Evolutionary conservation across 495 filamentous ascomycete genomes (phyloP), one percentile per base, ranked within the genome.

Genomic region (Aspergillus nanangensis): DNA sequence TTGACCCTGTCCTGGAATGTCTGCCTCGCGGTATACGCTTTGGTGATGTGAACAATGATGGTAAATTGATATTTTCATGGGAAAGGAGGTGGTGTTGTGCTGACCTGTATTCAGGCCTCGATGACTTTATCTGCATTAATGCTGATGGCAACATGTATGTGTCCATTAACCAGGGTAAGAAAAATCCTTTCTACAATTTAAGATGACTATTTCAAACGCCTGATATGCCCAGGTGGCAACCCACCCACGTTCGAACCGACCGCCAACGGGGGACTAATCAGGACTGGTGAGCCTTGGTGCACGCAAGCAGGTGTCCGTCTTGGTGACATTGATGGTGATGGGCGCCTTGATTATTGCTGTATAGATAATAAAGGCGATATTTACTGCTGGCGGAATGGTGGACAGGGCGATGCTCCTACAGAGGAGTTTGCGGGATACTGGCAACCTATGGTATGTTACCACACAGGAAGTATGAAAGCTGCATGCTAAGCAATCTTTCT

Each of bases 11-110:
- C n/a, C n/a, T n/a, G n/a, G n/a, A n/a, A n/a, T n/a, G n/a, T n/a
- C n/a, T n/a, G n/a, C n/a, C n/a, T n/a, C n/a, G n/a, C 2, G 46
- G 46, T 18, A 21, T 48, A 14, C 36, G 46, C 22, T 50, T 54
- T n/a, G 51, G 43, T 41, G 57, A 63, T 33, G 56, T 65, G n/a
- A n/a, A n/a, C n/a, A n/a, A n/a, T 34, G 61, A 63, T 33, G 58
- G 62, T 19, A 55, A 66, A 38, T 35, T 15, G 8, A 11, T 11
- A 10, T 34, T 23, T 15, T 11, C 22, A 10, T 11, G 2, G 9
- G 14, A 4, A 21, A 40, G 1, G 1, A 10, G 23, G 15, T 40
- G 19, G 38, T 23, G 19, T 11, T 40, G 20, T 1, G 38, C 19
- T 40, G 10, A 1, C 27, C 9, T 15, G 37, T 37, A 17, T n/a